phyloP scores from a whole-genome alignment of 1,284 basidiomycete species.

The Papiliotrema terrestris region DNA sequence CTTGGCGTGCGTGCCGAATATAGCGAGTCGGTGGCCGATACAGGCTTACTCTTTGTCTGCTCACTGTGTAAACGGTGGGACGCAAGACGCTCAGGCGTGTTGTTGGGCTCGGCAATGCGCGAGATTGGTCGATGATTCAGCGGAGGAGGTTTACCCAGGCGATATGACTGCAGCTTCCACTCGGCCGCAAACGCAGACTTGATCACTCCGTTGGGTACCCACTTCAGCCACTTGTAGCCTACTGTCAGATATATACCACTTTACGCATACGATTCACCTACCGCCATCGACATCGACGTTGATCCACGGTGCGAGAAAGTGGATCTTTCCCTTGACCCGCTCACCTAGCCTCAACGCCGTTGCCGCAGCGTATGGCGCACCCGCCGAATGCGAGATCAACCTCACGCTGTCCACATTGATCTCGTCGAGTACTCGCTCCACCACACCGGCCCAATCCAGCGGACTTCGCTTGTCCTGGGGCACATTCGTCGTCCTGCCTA shows the following conservation, averaged over 20 bases:
- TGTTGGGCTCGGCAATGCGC: slow-evolving; percentile 30
- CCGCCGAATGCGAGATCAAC: slow-evolving; percentile 94
- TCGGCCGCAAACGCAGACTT: slow-evolving; percentile 95
- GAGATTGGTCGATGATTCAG: slow-evolving; percentile 30
- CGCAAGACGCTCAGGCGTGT: slow-evolving; percentile 9
- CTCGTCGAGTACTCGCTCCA: slow-evolving; percentile 81
- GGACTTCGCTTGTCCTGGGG: slow-evolving; percentile 69
- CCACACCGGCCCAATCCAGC: slow-evolving; percentile 83
- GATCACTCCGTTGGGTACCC: slow-evolving; percentile 86
- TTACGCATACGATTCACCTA: slow-evolving; percentile 54
- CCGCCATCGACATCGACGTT: slow-evolving; percentile 75
- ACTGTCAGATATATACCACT: no score
- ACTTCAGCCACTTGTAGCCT: slow-evolving; percentile 94
- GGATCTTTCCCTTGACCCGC: slow-evolving; percentile 77
- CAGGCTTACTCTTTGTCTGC: neutral
- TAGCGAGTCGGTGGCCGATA: no score
- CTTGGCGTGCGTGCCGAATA: neutral
- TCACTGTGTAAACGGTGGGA: neutral
- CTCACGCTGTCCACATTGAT: slow-evolving; percentile 76
- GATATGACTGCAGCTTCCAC: slow-evolving; percentile 94
- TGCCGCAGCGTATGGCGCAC: slow-evolving; percentile 88
- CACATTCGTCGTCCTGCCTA: slow-evolving; percentile 74
- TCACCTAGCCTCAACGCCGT: slow-evolving; percentile 70
- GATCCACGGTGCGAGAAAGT: slow-evolving; percentile 95
- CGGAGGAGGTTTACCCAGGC: slow-evolving; percentile 87